Evolutionary conservation across 352 stramenopile genomes (phyloP).

Genomic region (Phytophthora colocasiae): DNA sequence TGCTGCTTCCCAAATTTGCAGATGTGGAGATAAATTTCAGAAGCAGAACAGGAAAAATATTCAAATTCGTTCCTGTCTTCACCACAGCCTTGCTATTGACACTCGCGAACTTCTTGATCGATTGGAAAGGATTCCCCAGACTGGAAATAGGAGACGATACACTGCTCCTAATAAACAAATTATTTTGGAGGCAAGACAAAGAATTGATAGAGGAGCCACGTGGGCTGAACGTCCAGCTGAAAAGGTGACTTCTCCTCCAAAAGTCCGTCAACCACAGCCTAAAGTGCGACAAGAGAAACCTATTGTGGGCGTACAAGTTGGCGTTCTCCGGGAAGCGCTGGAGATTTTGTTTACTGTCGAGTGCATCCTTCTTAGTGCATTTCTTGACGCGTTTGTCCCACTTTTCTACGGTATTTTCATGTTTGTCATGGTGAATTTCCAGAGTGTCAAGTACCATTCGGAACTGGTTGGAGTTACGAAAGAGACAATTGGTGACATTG

Average conservation of each 20-base stretch:
- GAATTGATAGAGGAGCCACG: slow-evolving; percentile 4
- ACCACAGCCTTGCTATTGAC: neutral
- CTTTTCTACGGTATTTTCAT: slow-evolving; percentile 40
- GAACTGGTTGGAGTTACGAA: slow-evolving; percentile 29
- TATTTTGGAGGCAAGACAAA: neutral
- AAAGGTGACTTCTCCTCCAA: neutral
- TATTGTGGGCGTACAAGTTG: neutral
- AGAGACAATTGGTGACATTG: slow-evolving; percentile 3
- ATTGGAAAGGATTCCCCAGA: slow-evolving; percentile 8
- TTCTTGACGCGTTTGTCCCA: slow-evolving; percentile 41
- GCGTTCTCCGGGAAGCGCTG: slow-evolving; percentile 19
- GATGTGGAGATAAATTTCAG: slow-evolving; percentile 3
- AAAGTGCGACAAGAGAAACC: too few species aligned
- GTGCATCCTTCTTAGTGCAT: slow-evolving; percentile 41
- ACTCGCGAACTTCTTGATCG: slow-evolving; percentile 4
- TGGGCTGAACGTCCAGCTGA: neutral
- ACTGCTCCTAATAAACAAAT: slow-evolving; percentile 1
- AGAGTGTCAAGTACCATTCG: slow-evolving; percentile 40
- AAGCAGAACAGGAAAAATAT: slow-evolving; percentile 16
- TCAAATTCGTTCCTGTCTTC: slow-evolving; percentile 17
- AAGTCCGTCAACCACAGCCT: too few species aligned
- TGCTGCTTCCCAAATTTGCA: slow-evolving; percentile 6
- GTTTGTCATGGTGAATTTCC: slow-evolving; percentile 29
- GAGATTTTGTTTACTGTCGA: slow-evolving; percentile 38
- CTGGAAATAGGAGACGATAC: neutral